Evolutionary conservation across 139 green algal genomes (phyloP).

Genomic region (Coelastrella sp.): DNA sequence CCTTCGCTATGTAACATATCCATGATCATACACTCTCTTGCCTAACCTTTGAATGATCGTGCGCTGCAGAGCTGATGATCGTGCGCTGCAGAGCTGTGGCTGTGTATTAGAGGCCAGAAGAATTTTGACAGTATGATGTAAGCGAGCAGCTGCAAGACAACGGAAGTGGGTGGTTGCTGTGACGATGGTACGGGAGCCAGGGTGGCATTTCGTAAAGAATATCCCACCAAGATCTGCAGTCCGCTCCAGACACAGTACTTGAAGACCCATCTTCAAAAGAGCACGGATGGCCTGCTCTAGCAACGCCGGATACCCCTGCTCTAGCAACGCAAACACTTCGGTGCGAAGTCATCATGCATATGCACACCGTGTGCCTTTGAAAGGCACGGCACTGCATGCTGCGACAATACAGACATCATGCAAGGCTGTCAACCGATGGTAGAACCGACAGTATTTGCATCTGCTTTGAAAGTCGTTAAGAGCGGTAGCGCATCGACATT

Average conservation of each 20-base stretch:
- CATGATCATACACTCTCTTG: background rate
- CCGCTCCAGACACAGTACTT: background rate
- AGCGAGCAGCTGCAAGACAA: background rate
- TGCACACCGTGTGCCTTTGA: background rate
- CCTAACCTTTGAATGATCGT: no score
- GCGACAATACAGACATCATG: background rate
- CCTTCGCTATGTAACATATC: no score
- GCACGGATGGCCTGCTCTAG: background rate
- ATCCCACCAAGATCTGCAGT: background rate
- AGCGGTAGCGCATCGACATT: no score
- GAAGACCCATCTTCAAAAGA: background rate
- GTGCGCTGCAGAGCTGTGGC: background rate
- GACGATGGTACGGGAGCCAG: background rate
- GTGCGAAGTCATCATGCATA: background rate
- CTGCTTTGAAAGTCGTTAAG: no score
- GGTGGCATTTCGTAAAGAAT: background rate
- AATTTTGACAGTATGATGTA: background rate
- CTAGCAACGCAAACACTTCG: background rate
- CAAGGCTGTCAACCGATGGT: no score
- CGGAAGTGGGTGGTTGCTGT: background rate
- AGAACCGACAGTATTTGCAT: no score
- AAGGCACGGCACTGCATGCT: background rate
- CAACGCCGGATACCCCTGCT: background rate
- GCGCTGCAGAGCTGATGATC: no score
- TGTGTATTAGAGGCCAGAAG: constrained; percentile 38